Evolutionary conservation across 1,139 yeast genomes (phyloP), one percentile per base, ranked within the genome.

Genomic region (Lodderomyces orthopsilosis): DNA sequence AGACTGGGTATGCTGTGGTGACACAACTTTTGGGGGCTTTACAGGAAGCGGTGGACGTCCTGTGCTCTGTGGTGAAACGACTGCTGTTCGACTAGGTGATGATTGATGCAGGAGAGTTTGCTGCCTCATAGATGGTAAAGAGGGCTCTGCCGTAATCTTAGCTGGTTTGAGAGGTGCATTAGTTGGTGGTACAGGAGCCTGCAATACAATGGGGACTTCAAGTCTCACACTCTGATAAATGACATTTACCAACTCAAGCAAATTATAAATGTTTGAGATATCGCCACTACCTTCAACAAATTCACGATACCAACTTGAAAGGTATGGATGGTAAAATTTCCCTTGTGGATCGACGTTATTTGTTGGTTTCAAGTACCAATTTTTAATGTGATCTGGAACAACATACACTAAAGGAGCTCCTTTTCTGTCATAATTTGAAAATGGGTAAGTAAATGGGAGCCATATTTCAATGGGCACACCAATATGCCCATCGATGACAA

Each of bases 321-420:
- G 60, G 45, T 74, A 76, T 0, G 95, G 94, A 52, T 85, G 85
- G 57, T 83, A 86, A 46, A 89, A 75, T 39, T 68, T 63, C 2
- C 96, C 96, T 59, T 76, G 86, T n/a, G 79, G 64, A 58, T 87
- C 95, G 2, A 88, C 78, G 53, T 78, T 71, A 51, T 82, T 85
- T 19, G 85, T 84, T 0, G 90, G 85, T 37, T 67, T 73, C 42
- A 82, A 52, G 46, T 36, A 59, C 43, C 63, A 43, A 59, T 63
- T 75, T 63, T 69, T 50, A 18, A 56, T 42, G 35, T 68, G 69
- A 35, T 71, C 70, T 0, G 85, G 81, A 21, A 74, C 68, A 6
- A 89, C 77, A 56, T 71, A 85, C 0, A 79, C 75, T 18, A 79
- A 55, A 0, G 97, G 97, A 1, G 82, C 74, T 2, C 71, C 72